Evolutionary conservation across 2,329 filamentous ascomycete species (phyloP), one percentile per base, ranked within the genome.

Genomic region (Aspergillus sp.): DNA sequence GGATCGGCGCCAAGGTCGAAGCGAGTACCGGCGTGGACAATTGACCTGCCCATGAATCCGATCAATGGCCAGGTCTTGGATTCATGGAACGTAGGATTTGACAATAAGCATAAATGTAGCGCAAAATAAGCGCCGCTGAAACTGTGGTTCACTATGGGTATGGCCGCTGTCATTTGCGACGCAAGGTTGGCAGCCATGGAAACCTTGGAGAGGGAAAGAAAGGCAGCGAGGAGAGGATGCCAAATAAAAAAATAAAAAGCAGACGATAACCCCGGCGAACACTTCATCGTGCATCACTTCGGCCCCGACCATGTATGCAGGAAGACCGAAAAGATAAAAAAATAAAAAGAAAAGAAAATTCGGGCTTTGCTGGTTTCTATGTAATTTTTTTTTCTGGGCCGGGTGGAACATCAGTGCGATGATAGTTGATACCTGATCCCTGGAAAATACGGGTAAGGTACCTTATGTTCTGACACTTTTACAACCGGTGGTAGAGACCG

Each of bases 51-150:
- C 40, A 36, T 43, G 35, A 32, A 40, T 19, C 29, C 30, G 6
- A 40, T 33, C 7, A 40, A 37, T 32, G 42, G 37, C 44, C 44
- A 46, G 11, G 30, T 28, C 36, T 8, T 29, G 36, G 19, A 19
- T 19, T 19, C 19, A 19, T 19, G 19, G 19, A 19, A 19, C 19
- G 19, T 19, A 19, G 19, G 19, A 19, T 19, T 19, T 37, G 35
- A 35, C 49, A 51, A 57, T 56, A 57, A 57, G 51, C 51, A 54
- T 57, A 57, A 56, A 46, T 39, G 47, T 51, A 55, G 50, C 51
- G 52, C 49, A 48, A 47, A 44, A 45, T 50, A 54, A 51, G 50
- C 51, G 52, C 43, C 33, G 30, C 33, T 33, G 33, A 53, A 53
- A 51, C 45, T 56, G 39, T 52, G 53, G 53, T 56, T 52, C 53